Evolutionary conservation across 2,329 filamentous ascomycete genomes (phyloP), one percentile per base, ranked within the genome.

Genomic region (Colletotrichum sp.): DNA sequence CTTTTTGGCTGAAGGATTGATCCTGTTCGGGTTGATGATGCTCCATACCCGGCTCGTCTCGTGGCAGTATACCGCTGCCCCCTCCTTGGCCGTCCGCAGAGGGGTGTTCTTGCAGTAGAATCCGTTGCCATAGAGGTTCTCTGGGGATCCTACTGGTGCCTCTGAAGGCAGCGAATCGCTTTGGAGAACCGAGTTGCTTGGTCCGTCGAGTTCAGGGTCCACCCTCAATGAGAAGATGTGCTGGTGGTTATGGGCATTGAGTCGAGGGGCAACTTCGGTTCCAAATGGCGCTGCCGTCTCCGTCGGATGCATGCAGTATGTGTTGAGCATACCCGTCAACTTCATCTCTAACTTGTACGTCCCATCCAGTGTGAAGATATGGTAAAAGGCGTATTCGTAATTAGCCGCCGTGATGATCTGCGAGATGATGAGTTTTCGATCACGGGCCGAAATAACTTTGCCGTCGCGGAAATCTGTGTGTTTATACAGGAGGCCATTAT

Each of bases 321-420:
- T 84, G 78, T 84, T 85, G 79, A 85, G 82, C 79, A 85, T 85
- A 57, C 84, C 92, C 3, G 89, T 89, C 52, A 92, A 89, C 81
- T 92, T 89, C 76, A 93, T 89, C 77, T 85, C 84, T 9, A 86
- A 82, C 81, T 84, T 89, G 81, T 95, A 96, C 5, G 94, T 94
- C 30, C 94, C 95, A 79, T 96, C 84, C 16, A 85, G 82, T 16
- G 80, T 83, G 12, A 85, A 85, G 32, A 79, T 84, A 80, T 84
- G 83, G 77, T 84, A 85, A 80, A 85, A 85, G 67, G 81, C 82
- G 94, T 95, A 95, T 81, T 95, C 93, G 84, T 95, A 95, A 85
- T 95, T 95, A 30, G 93, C 93, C 3, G 93, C 93, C 0, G 93
- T 95, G 86, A 95, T 95, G 81, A 95, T 91, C 74, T 95, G 93